These are phyloP conservation scores for Apiospora kogelbergensis DNA, from an alignment of 2,329 filamentous ascomycete species.

Conservation along the genomic window DNA sequence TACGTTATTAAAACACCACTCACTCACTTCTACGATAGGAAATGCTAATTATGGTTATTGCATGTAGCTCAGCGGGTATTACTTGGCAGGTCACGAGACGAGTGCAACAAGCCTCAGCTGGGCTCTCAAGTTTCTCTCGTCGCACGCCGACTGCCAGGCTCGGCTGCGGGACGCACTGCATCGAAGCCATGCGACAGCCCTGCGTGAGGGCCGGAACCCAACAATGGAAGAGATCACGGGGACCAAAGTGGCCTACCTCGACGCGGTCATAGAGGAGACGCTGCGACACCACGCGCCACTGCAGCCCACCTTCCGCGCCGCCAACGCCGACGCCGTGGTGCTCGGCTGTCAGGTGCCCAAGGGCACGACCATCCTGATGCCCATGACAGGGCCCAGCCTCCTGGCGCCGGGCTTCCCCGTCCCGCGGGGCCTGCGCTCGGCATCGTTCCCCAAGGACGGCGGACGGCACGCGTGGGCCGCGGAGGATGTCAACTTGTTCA, in stretches of 20 bases:
- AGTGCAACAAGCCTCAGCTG: neutral
- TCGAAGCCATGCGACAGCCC: neutral
- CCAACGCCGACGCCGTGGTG: slow-evolving; percentile 13
- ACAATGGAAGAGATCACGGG: slow-evolving; percentile 12
- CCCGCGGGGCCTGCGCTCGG: no score
- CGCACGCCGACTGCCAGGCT: slow-evolving; percentile 2
- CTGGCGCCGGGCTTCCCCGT: slow-evolving; percentile 12
- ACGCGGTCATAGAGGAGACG: slow-evolving; percentile 20
- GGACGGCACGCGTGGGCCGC: slow-evolving; percentile 12
- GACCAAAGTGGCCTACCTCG: slow-evolving; percentile 13
- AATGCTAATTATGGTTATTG: no score
- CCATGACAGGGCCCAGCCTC: slow-evolving; percentile 18
- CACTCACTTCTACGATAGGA: no score
- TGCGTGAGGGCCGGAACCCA: neutral
- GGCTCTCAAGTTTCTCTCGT: neutral
- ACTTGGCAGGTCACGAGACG: neutral
- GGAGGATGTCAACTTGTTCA: slow-evolving; percentile 17
- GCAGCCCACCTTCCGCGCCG: slow-evolving; percentile 7
- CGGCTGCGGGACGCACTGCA: slow-evolving; percentile 12
- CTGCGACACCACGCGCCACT: slow-evolving; percentile 7
- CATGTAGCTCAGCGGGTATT: no score
- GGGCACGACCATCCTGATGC: slow-evolving; percentile 17
- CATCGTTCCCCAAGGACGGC: neutral
- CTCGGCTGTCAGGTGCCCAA: slow-evolving; percentile 21
- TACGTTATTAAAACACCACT: no score